A percentile compares a stretch with the other conserved stretches of the same genome.
phyloP scores from a whole-genome alignment of 164 flowering plant genomes.

The Vitis riparia region DNA sequence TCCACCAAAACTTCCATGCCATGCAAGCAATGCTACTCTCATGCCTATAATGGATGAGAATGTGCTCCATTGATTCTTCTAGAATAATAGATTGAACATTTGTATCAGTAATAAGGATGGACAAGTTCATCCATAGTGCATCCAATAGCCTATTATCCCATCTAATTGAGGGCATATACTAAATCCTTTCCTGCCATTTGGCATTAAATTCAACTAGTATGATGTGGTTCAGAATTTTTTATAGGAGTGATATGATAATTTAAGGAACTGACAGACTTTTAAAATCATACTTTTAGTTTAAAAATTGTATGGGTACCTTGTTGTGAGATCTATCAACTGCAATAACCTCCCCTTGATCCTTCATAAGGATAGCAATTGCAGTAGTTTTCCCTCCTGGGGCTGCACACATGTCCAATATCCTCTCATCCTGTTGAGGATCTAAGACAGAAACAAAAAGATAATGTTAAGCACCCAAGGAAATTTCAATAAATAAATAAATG shows the following conservation, averaged over 20 bases:
- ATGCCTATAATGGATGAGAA: no score
- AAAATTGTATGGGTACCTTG: constrained; percentile 50
- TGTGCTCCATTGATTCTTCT: no score
- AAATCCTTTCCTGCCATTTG: not conserved
- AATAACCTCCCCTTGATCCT: constrained; percentile 82
- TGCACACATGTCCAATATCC: constrained; percentile 96
- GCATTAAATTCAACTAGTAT: no score
- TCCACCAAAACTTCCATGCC: no score
- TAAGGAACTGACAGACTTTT: no score
- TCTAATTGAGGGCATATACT: not conserved
- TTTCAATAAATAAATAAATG: no score
- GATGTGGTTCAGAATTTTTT: no score
- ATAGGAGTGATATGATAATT: no score
- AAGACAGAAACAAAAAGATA: constrained; percentile 1
- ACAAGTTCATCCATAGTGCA: not conserved
- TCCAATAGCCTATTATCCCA: not conserved
- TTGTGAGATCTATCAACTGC: constrained; percentile 97
- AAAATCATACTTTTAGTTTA: constrained; percentile 5
- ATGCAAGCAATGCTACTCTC: no score
- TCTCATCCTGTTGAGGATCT: constrained; percentile 92
- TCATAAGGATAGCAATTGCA: constrained; percentile 93
- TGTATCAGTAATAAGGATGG: no score
- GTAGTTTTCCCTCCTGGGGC: constrained; percentile 99
- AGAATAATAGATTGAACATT: no score
- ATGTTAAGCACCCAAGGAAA: no score